Evolutionary conservation across 106 monocot genomes (phyloP).

Genomic region (Agapanthus africanus): DNA sequence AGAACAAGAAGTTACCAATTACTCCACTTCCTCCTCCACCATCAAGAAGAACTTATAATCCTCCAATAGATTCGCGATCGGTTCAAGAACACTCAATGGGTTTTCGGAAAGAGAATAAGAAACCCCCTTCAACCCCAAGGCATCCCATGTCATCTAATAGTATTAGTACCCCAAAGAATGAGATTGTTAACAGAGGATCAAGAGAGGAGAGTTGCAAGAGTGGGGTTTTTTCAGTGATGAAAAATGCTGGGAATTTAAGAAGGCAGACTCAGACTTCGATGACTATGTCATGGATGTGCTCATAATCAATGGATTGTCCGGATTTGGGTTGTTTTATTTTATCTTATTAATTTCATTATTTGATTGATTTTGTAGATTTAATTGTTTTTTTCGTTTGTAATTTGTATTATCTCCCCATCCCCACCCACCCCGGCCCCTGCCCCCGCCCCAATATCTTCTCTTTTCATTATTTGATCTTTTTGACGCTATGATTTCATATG

Average conservation of each 20-base stretch:
- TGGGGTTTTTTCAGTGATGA: too few species aligned
- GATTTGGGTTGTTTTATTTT: too few species aligned
- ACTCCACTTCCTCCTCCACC: conserved; percentile 1
- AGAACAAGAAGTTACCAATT: background rate
- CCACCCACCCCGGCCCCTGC: too few species aligned
- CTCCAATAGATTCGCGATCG: background rate
- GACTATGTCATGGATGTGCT: background rate
- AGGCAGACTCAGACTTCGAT: background rate
- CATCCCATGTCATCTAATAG: background rate
- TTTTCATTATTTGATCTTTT: too few species aligned
- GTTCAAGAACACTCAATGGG: background rate
- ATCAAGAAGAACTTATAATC: background rate
- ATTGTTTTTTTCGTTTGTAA: too few species aligned
- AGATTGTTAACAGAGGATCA: background rate
- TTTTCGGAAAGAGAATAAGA: conserved; percentile 9
- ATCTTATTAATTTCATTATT: too few species aligned
- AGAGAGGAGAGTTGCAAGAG: too few species aligned
- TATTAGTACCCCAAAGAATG: background rate
- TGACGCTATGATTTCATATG: too few species aligned
- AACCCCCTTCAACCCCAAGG: background rate
- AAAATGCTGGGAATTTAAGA: background rate
- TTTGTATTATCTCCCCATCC: too few species aligned
- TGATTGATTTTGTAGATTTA: too few species aligned
- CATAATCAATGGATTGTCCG: too few species aligned
- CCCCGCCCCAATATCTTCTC: too few species aligned